phyloP scores from a whole-genome alignment of 805 yeast species.

The Pichia occidentalis region DNA sequence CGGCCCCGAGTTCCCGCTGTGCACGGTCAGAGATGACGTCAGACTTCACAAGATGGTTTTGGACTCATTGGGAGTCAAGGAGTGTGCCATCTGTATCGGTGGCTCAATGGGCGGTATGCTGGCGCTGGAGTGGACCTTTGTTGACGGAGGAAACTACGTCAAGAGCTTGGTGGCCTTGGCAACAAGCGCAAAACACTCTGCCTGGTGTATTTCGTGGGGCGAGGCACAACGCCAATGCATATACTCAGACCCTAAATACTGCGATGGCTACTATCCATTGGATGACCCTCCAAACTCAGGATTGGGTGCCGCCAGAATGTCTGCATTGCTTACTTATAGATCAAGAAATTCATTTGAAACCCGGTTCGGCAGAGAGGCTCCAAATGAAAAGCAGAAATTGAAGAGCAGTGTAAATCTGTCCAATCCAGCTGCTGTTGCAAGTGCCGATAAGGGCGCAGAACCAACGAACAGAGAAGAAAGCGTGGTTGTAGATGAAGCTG shows the following conservation, averaged over 20 bases:
- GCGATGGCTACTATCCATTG: slow-evolving; percentile 77
- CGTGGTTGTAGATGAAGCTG: slow-evolving; percentile 15
- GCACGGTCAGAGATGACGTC: slow-evolving; percentile 91
- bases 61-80: slow-evolving; percentile 72
- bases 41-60: slow-evolving; percentile 68
- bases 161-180: slow-evolving; percentile 75
- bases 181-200: slow-evolving; percentile 89
- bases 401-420: slow-evolving; percentile 16
- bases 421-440: slow-evolving; percentile 9
- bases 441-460: slow-evolving; percentile 11
- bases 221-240: slow-evolving; percentile 97
- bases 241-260: slow-evolving; percentile 89
- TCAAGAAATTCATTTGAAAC: slow-evolving; percentile 87
- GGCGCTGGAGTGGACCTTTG: slow-evolving; percentile 78
- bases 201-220: slow-evolving; percentile 99
- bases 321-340: slow-evolving; percentile 88
- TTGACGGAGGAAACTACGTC: slow-evolving; percentile 56
- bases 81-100: slow-evolving; percentile 81
- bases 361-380: slow-evolving; percentile 80
- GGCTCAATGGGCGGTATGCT: slow-evolving; percentile 99
- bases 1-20: slow-evolving; percentile 94
- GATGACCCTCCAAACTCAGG: slow-evolving; percentile 83
- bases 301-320: slow-evolving; percentile 94
- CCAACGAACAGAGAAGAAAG: slow-evolving; percentile 17
- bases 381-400: slow-evolving; percentile 30